Evolutionary conservation across 225 moss, liverwort and hornwort genomes (phyloP).

Genomic region (Rhytidiadelphus loreus): DNA sequence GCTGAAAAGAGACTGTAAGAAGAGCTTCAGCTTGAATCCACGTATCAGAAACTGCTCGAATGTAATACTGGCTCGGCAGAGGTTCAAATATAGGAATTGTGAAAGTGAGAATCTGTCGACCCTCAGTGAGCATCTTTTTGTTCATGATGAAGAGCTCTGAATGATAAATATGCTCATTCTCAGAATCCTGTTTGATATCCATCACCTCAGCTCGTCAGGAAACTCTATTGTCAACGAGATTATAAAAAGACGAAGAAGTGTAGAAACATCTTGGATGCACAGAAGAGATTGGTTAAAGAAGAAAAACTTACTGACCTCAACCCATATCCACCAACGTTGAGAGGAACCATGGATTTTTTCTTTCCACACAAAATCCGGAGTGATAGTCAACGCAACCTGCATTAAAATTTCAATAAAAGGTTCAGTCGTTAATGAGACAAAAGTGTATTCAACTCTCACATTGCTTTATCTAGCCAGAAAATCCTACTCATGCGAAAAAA

Average conservation of each 20-base stretch:
- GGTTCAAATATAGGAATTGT: conserved; percentile 99
- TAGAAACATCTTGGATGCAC: background rate
- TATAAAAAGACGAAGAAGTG: background rate
- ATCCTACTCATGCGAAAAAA: background rate
- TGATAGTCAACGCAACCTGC: conserved; percentile 83
- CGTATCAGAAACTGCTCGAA: conserved; percentile 89
- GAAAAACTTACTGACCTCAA: conserved; percentile 50
- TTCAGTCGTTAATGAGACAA: background rate
- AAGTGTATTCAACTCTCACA: background rate
- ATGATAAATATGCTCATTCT: conserved; percentile 98
- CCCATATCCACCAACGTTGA: conserved; percentile 98
- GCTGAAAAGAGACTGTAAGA: conserved; percentile 81
- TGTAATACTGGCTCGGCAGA: conserved; percentile 88
- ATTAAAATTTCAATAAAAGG: background rate
- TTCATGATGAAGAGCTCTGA: conserved; percentile 84
- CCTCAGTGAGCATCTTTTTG: conserved; percentile 82
- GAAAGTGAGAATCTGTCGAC: conserved; percentile 73
- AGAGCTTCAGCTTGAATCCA: conserved; percentile 88
- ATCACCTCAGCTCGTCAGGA: conserved; percentile 16
- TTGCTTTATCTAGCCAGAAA: background rate
- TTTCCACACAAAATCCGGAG: conserved; percentile 90
- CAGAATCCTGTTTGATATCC: conserved; percentile 70
- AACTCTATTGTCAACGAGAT: background rate
- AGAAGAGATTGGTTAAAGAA: background rate
- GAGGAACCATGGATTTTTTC: conserved; percentile 82